Evolutionary conservation across 805 yeast genomes (phyloP).

Genomic region (Kurtzmaniella cleridarum): DNA sequence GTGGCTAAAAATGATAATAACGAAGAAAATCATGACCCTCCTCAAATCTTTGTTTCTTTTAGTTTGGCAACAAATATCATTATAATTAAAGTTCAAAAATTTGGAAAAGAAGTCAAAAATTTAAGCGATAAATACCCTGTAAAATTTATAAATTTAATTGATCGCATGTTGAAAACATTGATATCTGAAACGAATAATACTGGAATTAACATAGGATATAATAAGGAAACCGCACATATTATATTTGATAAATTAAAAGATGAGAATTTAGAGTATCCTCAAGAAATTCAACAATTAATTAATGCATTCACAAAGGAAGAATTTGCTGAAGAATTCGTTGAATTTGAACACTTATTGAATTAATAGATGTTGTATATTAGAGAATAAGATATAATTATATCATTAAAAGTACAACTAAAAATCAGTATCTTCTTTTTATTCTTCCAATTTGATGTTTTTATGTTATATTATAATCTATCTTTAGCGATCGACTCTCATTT

Average conservation of each 20-base stretch:
- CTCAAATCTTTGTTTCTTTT: conserved; percentile 11
- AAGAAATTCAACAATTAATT: conserved; percentile 16
- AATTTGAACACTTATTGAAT: conserved; percentile 14
- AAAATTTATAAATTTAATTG: conserved; percentile 5
- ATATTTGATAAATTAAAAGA: conserved; percentile 20
- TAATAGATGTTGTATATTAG: conserved; percentile 5
- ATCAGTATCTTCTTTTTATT: too few relatives aligned
- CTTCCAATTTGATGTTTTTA: too few relatives aligned
- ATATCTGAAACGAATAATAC: not conserved
- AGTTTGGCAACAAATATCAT: conserved; percentile 11
- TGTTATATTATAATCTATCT: too few relatives aligned
- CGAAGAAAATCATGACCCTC: not conserved
- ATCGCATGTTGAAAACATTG: conserved; percentile 4
- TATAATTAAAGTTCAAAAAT: conserved; percentile 7
- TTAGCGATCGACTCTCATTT: too few relatives aligned
- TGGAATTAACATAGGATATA: conserved; percentile 10
- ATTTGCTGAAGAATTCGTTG: conserved; percentile 24
- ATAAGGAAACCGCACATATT: conserved; percentile 15
- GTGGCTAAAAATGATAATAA: conserved; percentile 13
- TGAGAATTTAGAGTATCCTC: conserved; percentile 10
- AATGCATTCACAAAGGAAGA: conserved; percentile 14
- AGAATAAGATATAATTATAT: not conserved
- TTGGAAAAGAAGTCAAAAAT: not conserved
- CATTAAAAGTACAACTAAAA: too few relatives aligned
- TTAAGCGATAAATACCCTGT: conserved; percentile 8